These are phyloP conservation scores for Linnemannia schmuckeri DNA, from an alignment of 192 early-diverging fungal species.

Conservation along the genomic window DNA sequence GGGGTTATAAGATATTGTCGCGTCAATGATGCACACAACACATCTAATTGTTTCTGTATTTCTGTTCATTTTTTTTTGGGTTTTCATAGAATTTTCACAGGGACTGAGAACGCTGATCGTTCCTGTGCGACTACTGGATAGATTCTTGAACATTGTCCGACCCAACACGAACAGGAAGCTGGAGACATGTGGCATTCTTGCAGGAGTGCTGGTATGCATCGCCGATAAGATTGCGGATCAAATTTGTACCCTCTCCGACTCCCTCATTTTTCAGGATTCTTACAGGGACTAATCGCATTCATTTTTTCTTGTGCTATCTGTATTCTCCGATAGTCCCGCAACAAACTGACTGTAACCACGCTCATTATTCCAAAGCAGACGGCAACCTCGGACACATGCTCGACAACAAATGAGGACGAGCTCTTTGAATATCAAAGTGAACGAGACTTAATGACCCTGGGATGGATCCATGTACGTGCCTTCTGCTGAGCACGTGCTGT, in stretches of 20 bases:
- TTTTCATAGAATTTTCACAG: conserved; percentile 61
- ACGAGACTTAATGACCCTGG: conserved; percentile 83
- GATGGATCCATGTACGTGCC: conserved; percentile 85
- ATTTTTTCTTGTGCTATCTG: background rate
- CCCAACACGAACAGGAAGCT: conserved; percentile 83
- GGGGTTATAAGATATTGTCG: conserved; percentile 28
- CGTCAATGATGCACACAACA: background rate
- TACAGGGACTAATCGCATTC: no score
- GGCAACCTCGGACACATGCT: conserved; percentile 88
- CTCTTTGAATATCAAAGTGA: conserved; percentile 82
- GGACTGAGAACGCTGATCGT: conserved; percentile 76
- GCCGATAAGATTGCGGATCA: conserved; percentile 5
- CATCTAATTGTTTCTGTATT: conserved; percentile 26
- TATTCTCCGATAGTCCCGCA: conserved; percentile 56
- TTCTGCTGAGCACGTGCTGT: background rate
- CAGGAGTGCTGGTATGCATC: conserved; percentile 73
- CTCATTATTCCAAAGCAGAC: conserved; percentile 92
- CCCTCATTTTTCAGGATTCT: background rate
- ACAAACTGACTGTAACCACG: conserved; percentile 76
- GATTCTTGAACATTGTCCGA: conserved; percentile 79
- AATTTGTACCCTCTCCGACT: background rate
- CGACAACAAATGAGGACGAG: conserved; percentile 87
- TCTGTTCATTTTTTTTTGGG: conserved; percentile 41
- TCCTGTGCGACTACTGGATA: conserved; percentile 73
- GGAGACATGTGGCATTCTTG: conserved; percentile 91